These are phyloP conservation scores for Ricinus communis DNA, from an alignment of 345 rosid species.

Conservation along the genomic window DNA sequence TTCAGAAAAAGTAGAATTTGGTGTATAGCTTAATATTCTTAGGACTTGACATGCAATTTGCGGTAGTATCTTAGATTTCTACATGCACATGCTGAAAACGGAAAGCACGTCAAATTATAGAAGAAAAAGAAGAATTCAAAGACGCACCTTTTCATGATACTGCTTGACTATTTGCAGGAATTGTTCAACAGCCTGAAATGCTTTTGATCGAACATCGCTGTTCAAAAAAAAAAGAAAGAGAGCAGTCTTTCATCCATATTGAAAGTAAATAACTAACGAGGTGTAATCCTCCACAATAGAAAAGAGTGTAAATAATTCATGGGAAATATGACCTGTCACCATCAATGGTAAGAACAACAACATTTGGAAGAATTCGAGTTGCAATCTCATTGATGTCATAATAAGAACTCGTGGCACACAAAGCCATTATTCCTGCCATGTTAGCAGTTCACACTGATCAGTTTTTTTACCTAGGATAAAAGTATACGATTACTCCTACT, in stretches of 20 bases:
- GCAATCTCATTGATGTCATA: constrained; percentile 90
- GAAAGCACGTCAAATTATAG: neutral
- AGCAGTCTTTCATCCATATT: neutral
- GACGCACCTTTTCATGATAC: constrained; percentile 67
- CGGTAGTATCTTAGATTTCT: neutral
- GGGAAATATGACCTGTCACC: constrained; percentile 68
- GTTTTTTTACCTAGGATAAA: constrained; percentile 3
- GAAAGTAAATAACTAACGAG: constrained; percentile 1
- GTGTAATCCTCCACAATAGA: neutral
- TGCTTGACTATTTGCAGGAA: constrained; percentile 87
- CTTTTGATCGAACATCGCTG: constrained; percentile 93
- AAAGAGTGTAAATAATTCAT: constrained; percentile 7
- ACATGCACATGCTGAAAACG: neutral
- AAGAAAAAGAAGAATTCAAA: constrained; percentile 7
- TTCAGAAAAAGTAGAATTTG: constrained; percentile 8
- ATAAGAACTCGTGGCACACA: constrained; percentile 89
- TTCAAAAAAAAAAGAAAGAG: constrained; percentile 24
- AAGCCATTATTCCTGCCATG: constrained; percentile 84
- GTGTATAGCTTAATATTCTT: neutral
- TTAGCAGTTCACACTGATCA: constrained; percentile 17
- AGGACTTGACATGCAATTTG: neutral
- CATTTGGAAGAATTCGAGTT: constrained; percentile 84
- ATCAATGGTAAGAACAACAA: constrained; percentile 88
- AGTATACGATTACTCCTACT: neutral
- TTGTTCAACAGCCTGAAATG: constrained; percentile 94